Base-by-base conservation (phyloP, 768 basidiomycete species). In the Peribolospora baueri region DNA sequence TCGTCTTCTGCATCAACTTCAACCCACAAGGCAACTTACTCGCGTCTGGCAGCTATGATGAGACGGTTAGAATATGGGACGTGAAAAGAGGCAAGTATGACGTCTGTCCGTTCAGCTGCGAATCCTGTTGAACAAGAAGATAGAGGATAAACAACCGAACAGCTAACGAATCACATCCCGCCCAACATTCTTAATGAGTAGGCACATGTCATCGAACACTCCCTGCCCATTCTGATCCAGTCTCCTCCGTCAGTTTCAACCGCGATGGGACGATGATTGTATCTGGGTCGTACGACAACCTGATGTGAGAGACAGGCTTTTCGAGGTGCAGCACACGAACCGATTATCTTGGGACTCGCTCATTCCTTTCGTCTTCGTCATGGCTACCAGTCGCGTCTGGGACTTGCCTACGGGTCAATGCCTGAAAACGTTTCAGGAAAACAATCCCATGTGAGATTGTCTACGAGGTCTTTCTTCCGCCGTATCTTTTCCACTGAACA, bases 31-130 rank as follows among this genome's bases (percentile, higher is more conserved):
- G 84, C 0, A 90, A 87, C 66, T 70, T 98, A 42, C 71, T 97
- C 53, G 93, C 84, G 11, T 90, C 85, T 25, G 93, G 93, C 40
- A 83, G 84, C 1, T 90, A 83, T 63, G 93, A 98, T 62, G 93
- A 98, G 71, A 87, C 83, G 11, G 84, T 97, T 13, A 76, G 85
- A 50, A 75, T 97, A n/a, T 97, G 91, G 91, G 90, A 98, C 66
- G 80, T 91, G 38, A 79, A 83, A 37, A 73, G 80, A 75, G 87
- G 87, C 86, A 58, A 13, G 67, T 59, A 11, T 8, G 38, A 42
- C 25, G 3, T 36, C 7, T 7, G 9, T n/a, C 14, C 9, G 13
- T 14, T 40, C 42, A 7, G 11, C 10, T 9, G 25, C 5, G 42
- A 5, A 9, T 14, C 25, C 8, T 46, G 40, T 3, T 14, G 13